Evolutionary conservation across 768 basidiomycete species (phyloP).

Genomic region (Tricholoma terreum): DNA sequence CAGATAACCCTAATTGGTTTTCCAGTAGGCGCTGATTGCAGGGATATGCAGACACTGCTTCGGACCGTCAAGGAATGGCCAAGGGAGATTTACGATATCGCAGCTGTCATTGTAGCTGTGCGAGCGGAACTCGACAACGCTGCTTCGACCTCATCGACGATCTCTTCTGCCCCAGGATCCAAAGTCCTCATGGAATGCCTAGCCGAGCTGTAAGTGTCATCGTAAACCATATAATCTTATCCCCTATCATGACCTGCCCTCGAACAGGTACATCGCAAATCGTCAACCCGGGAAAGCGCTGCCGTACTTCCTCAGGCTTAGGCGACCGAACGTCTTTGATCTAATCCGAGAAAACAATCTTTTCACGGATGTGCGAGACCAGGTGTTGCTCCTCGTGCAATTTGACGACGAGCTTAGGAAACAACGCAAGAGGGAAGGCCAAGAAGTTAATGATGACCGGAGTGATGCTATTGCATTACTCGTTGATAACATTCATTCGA

Average conservation of each 20-base stretch:
- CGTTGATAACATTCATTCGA: conserved; percentile 93
- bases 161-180: conserved; percentile 42
- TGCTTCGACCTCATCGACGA: conserved; percentile 47
- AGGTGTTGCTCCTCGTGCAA: conserved; percentile 87
- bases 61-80: conserved; percentile 88
- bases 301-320: conserved; percentile 83
- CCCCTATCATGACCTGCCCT: not conserved
- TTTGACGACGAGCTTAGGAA: conserved; percentile 88
- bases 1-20: not conserved
- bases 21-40: conserved; percentile 1
- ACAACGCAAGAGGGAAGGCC: conserved; percentile 45
- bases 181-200: conserved; percentile 88
- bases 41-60: conserved; percentile 56
- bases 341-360: conserved; percentile 92
- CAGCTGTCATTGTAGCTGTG: conserved; percentile 86
- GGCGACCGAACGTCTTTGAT: conserved; percentile 88
- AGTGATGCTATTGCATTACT: conserved; percentile 84
- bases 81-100: conserved; percentile 81
- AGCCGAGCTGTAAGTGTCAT: conserved; percentile 70
- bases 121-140: conserved; percentile 73
- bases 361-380: conserved; percentile 93
- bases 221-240: not conserved
- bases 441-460: conserved; percentile 38
- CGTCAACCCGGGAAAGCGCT: conserved; percentile 94
- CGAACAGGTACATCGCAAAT: conserved; percentile 71